These are phyloP conservation scores for Vaccinium myrtillus DNA, from an alignment of 148 eudicot species.

Conservation along the genomic window DNA sequence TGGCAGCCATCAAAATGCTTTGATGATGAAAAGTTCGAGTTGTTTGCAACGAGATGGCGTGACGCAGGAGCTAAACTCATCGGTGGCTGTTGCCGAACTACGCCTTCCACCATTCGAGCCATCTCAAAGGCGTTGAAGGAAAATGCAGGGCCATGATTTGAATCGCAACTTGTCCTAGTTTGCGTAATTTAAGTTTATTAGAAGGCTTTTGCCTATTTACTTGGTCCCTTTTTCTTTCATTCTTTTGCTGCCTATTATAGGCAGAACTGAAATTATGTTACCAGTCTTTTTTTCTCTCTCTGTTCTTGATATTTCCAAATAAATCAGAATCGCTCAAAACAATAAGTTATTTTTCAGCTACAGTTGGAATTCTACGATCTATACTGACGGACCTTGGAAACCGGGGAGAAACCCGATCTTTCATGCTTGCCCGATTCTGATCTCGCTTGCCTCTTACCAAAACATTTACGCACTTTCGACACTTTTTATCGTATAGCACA, in stretches of 20 bases:
- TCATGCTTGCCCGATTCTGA: no score
- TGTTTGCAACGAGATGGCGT: conserved; percentile 62
- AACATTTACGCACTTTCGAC: no score
- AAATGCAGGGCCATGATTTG: conserved; percentile 10
- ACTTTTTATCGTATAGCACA: no score
- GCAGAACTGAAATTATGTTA: neutral
- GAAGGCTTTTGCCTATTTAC: neutral
- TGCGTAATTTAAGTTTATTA: neutral
- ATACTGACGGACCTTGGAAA: no score
- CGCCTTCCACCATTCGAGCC: conserved; percentile 60
- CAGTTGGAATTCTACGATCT: neutral
- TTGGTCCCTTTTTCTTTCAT: neutral
- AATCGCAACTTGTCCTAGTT: neutral
- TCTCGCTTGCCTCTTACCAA: no score
- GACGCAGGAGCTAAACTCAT: conserved; percentile 78
- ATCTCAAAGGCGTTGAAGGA: conserved; percentile 56
- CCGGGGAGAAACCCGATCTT: neutral
- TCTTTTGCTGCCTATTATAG: neutral
- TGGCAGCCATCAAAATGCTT: conserved; percentile 74
- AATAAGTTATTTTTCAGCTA: neutral
- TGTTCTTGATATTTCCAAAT: neutral
- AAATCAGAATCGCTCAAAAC: neutral
- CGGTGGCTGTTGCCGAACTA: conserved; percentile 83
- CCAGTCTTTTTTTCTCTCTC: neutral
- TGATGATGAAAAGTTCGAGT: conserved; percentile 54